Conservation (phyloP, 1,284 basidiomycete species). For the Trichosporon faecale region DNA sequence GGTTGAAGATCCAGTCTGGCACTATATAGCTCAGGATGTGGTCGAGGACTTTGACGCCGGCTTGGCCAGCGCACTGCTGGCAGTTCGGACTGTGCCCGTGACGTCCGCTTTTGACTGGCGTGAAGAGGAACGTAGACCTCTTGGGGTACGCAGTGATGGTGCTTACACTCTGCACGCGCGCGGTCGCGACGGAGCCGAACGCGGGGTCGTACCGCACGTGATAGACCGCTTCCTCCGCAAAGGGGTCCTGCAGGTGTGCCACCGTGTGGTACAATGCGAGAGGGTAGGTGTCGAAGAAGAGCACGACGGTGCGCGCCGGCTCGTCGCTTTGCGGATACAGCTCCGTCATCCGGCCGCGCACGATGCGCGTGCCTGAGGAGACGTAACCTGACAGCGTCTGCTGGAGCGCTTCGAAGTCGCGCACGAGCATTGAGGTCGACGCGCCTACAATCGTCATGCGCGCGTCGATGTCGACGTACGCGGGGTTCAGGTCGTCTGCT, state of each 20-base stretch:
- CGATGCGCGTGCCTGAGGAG: neutral
- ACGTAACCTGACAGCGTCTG: neutral
- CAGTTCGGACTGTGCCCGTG: neutral
- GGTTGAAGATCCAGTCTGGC: conserved; percentile 37
- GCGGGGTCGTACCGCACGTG: conserved; percentile 3
- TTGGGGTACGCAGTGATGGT: conserved; percentile 2
- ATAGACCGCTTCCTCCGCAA: neutral
- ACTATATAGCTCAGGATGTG: conserved; percentile 28
- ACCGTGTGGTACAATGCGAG: neutral
- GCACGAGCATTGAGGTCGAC: neutral
- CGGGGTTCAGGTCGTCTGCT: neutral
- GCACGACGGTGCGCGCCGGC: neutral
- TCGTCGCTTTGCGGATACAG: conserved; percentile 1
- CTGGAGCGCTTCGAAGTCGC: neutral
- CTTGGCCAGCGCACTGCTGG: neutral
- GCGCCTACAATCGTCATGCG: neutral
- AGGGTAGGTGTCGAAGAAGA: conserved; percentile 6
- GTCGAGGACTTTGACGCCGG: neutral
- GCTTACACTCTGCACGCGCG: conserved; percentile 1
- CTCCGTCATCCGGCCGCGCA: neutral
- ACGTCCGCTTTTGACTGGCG: neutral
- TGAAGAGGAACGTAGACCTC: neutral
- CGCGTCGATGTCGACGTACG: conserved; percentile 5
- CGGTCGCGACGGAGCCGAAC: neutral
- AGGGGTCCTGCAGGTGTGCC: conserved; percentile 1